Evolutionary conservation across 108 stramenopile species (phyloP), one percentile per base, ranked within the genome.

Genomic region (Cylindrotheca fusiformis): DNA sequence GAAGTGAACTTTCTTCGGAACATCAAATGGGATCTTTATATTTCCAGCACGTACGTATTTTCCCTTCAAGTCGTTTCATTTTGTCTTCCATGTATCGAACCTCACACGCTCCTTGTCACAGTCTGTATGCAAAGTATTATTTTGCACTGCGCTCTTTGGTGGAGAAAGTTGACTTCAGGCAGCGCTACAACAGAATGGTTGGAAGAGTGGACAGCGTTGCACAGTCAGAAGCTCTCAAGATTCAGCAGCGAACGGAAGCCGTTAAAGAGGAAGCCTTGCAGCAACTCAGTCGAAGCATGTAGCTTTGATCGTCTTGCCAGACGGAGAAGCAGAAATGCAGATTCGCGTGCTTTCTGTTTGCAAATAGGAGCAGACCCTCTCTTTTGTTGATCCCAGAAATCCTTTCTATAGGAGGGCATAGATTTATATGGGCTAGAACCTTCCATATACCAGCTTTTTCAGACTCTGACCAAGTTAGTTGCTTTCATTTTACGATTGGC

Each of bases 101-200:
- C 14, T 41, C 36, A 10, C 36, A 41, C 36, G 14, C 14, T 10
- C 14, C 14, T 6, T 28, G 51, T 41, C 41, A 1, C 41, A 78
- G 81, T 30, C 78, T 84, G n/a, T 99, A 98, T 69, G 99, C 98
- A 25, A 98, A 99, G 71, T 98, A 98, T 74, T 99, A 98, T 81
- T 99, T 99, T 67, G 98, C 97, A 12, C 77, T 99, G 14, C 84
- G 99, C 29, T 82, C 88, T n/a, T 73, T 97, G 21, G 77, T 86
- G 1, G 96, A 97, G 69, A 88, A 88, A 74, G 70, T 78, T 26
- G 91, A 91, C 54, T 96, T 96, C 65, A 76, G 95, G 21, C 71
- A 80, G 22, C 68, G 81, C 18, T 85, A 85, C 60, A 78, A 75
- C 60, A 71, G 80, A 6, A 73, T 73, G 69, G 91, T 92, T 19